Conservation (phyloP, 306 rosid species). For the Mimosa pudica region DNA sequence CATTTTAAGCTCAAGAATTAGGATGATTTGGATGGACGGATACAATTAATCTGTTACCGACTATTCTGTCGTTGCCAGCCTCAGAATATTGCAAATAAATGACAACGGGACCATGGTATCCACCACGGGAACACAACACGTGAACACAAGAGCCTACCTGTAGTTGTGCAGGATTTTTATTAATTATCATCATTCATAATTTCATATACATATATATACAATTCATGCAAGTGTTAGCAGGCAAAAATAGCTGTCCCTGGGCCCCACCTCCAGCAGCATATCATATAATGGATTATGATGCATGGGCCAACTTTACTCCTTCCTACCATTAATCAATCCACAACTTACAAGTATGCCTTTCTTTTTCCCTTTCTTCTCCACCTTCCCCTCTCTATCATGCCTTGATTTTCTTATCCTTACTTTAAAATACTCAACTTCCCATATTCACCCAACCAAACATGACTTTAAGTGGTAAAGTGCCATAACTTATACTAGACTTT, state of each 20-base stretch:
- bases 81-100: not conserved
- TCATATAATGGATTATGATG: not conserved
- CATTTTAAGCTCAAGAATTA: too few species aligned
- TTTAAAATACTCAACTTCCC: not conserved
- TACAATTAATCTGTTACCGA: not conserved
- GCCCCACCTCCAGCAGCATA: not conserved
- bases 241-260: conserved; percentile 19
- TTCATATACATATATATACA: not conserved
- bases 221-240: conserved; percentile 1
- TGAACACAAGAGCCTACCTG: conserved; percentile 4
- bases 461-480: not conserved
- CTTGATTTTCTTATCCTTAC: not conserved
- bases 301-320: not conserved
- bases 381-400: not conserved
- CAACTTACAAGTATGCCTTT: not conserved
- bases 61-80: not conserved
- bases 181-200: not conserved
- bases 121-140: conserved; percentile 25
- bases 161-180: not conserved
- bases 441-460: not conserved
- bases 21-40: too few species aligned
- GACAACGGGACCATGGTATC: conserved; percentile 16
- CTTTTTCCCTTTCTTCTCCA: not conserved
- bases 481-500: not conserved
- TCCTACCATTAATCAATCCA: not conserved